Evolutionary conservation across 352 stramenopile species (phyloP), one percentile per base, ranked within the genome.

Genomic region (Phytophthora pistaciae): DNA sequence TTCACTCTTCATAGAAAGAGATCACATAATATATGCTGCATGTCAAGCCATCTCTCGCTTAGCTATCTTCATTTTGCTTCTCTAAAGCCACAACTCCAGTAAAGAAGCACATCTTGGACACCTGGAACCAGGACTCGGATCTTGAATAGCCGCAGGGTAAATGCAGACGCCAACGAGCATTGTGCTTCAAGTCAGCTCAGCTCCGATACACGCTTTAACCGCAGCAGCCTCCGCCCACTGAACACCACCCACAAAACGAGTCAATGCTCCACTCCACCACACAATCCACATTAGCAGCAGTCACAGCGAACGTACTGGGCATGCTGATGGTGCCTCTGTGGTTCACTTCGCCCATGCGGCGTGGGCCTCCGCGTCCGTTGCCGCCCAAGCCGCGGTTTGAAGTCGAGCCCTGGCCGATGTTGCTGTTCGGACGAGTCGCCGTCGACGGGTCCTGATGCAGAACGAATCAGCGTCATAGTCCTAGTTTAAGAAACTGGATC

Each of bases 291-390:
- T 50, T 18, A 54, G 36, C 3, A 5, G 10, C 11, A 13, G 25
- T 29, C 3, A 16, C 21, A 14, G 6, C 21, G 18, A 21, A 77
- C 80, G 40, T 78, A 92, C 84, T 86, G 53, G 82, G 84, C 69
- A 85, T 79, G 56, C 87, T 85, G 60, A 87, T 91, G 33, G 79
- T 77, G 36, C 72, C 77, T 7, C 75, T 78, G 58, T 83, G 75
- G 60, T 74, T 83, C 50, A 93, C 74, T 58, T 81, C 60, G 36
- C 87, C 87, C 77, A 94, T 92, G 8, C 76, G 84, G 23, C 82
- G 80, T 1, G 80, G 84, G 7, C 72, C 80, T 33, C 65, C 36
- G 36, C 50, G 52, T 21, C 36, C 36, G 36, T 42, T 42, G 36
- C 36, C 36, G 36, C 71, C 64, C 52, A 64, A 56, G 16, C 74